Conservation (phyloP, 2,329 filamentous ascomycete species). For the Hypoxylon sp. region DNA sequence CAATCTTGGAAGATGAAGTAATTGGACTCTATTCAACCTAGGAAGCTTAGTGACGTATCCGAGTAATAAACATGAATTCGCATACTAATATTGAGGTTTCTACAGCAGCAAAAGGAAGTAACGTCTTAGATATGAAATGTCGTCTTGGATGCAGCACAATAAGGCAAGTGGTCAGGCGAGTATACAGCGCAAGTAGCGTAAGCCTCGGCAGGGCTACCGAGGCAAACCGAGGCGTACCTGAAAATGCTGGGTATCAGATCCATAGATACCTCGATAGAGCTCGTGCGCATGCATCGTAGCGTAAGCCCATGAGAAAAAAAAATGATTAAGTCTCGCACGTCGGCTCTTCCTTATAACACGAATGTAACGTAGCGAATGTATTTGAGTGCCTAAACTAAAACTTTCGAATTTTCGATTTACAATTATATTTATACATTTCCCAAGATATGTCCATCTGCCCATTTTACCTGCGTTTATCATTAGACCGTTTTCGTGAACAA, state of each 20-base stretch:
- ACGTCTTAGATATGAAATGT: not conserved
- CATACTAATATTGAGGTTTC: not conserved
- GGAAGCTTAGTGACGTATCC: slow-evolving; percentile 16
- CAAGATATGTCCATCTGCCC: not conserved
- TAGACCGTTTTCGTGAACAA: not conserved
- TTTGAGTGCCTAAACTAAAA: not conserved
- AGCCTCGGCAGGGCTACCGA: slow-evolving; percentile 29
- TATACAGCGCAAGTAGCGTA: not conserved
- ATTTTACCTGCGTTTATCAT: not conserved
- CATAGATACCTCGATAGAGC: not conserved
- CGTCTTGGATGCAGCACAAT: slow-evolving; percentile 10
- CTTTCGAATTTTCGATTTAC: not conserved
- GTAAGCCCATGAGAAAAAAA: not conserved
- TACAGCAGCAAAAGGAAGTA: not conserved
- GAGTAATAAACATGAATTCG: slow-evolving; percentile 4
- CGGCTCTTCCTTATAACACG: not conserved
- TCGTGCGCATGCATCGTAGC: not conserved
- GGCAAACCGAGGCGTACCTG: slow-evolving; percentile 20
- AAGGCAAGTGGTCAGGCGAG: slow-evolving; percentile 6
- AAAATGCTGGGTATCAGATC: not conserved
- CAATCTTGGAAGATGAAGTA: slow-evolving; percentile 10
- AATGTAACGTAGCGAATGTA: not conserved
- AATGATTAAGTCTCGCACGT: not conserved
- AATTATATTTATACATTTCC: too few relatives aligned
- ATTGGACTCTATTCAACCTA: not conserved